Evolutionary conservation across 2,329 filamentous ascomycete species (phyloP), one percentile per base, ranked within the genome.

Genomic region (Aspergillus floridensis): DNA sequence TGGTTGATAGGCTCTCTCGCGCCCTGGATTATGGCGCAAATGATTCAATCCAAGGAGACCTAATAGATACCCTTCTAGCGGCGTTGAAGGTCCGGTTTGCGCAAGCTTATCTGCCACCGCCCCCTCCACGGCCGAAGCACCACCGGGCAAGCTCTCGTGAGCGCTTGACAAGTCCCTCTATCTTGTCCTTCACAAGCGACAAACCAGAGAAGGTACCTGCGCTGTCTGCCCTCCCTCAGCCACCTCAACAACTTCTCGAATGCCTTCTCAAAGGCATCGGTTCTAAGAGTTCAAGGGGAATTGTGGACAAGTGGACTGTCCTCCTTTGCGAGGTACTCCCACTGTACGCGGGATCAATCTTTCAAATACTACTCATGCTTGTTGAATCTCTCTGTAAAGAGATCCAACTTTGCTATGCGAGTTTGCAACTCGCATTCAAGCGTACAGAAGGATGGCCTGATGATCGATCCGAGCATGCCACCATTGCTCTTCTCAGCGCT

Each of bases 271-370:
- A 87, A 49, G 95, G 92, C 0, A 88, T 99, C 53, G 87, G 89
- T 57, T 90, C 92, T 3, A 73, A 83, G 2, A 87, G 82, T 56
- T 93, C 91, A 65, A 87, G 91, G 5, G 81, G 87, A 8, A 88
- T 96, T 5, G 80, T 99, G 38, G 93, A 98, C 68, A 93, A 91
- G 71, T 99, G 96, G 96, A 87, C 97, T 10, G 82, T 85, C 31
- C 93, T 99, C 66, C 81, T 99, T 7, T 85, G 87, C 4, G 90
- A 93, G 70, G 91, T 92, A 49, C 79, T 99, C 31, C 92, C 93
- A 0, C 81, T 96, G 14, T 96, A 96, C 74, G 84, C 89, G 0
- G 88, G 90, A 48, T 86, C 88, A 5, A 91, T 97, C 49, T 97
- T 97, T 72, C 90, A 96, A 70, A 89, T 95, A 54, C 79, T 99